These are phyloP conservation scores for Fusarium sp. DNA, from an alignment of 2,329 filamentous ascomycete species.

Conservation along the genomic window DNA sequence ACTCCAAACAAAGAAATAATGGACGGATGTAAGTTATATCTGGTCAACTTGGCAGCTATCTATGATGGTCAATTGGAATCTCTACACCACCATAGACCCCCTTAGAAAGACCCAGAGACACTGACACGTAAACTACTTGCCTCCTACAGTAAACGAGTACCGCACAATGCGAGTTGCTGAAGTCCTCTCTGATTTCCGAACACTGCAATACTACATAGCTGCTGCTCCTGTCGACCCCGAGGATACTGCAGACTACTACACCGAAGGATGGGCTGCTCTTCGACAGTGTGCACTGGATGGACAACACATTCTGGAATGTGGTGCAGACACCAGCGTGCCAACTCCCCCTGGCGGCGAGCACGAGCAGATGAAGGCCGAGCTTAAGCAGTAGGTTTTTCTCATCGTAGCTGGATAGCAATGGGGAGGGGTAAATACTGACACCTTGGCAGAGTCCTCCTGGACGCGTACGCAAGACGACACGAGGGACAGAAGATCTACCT, in stretches of 20 bases:
- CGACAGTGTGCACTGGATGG: slow-evolving; percentile 72
- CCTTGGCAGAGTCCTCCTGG: slow-evolving; percentile 63
- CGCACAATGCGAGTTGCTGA: slow-evolving; percentile 70
- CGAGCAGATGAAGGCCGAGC: slow-evolving; percentile 71
- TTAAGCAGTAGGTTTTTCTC: slow-evolving; percentile 65
- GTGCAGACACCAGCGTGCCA: slow-evolving; percentile 70
- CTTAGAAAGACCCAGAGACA: slow-evolving; percentile 1
- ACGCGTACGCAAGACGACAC: slow-evolving; percentile 70
- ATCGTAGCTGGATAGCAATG: background rate
- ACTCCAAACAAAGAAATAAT: slow-evolving; percentile 25
- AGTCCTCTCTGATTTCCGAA: slow-evolving; percentile 70
- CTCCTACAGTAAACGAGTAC: slow-evolving; percentile 66
- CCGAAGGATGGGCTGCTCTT: slow-evolving; percentile 71
- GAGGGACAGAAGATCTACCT: slow-evolving; percentile 73
- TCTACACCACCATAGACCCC: background rate
- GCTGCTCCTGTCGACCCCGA: slow-evolving; percentile 65
- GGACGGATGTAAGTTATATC: slow-evolving; percentile 44
- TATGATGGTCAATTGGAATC: slow-evolving; percentile 9
- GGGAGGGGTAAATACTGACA: slow-evolving; percentile 9
- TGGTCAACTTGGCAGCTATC: slow-evolving; percentile 9
- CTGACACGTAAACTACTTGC: slow-evolving; percentile 30
- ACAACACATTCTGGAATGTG: slow-evolving; percentile 72
- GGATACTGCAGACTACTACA: slow-evolving; percentile 69
- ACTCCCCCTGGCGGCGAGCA: slow-evolving; percentile 62
- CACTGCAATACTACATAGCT: slow-evolving; percentile 71